Conservation (phyloP, 257 asterid genomes). For the Lithospermum erythrorhizon region DNA sequence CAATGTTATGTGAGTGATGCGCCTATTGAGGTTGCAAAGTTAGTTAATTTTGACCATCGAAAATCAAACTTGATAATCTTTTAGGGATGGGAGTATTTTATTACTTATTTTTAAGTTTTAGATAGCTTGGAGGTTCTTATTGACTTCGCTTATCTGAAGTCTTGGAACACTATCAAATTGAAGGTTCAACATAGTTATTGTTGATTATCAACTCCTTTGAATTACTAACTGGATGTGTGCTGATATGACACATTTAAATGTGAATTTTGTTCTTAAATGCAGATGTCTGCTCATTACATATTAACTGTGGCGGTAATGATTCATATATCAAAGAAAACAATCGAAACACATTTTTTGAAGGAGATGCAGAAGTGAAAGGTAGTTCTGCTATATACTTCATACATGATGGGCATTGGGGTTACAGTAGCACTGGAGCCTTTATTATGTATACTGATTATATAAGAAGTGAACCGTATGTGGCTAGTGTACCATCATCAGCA, state of each 20-base stretch:
- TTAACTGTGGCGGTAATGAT: constrained; percentile 74
- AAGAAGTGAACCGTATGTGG: background rate
- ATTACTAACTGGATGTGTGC: background rate
- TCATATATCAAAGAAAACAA: constrained; percentile 29
- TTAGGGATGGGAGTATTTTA: too few species aligned
- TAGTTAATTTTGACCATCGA: too few species aligned
- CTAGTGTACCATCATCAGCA: constrained; percentile 3
- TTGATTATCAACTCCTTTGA: background rate
- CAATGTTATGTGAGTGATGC: too few species aligned
- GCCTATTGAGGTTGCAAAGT: too few species aligned
- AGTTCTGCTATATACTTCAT: constrained; percentile 12
- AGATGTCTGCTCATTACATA: constrained; percentile 72
- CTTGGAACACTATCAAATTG: too few species aligned
- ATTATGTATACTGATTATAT: background rate
- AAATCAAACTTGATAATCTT: too few species aligned
- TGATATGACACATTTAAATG: background rate
- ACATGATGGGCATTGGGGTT: constrained; percentile 11
- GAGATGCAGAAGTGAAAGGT: constrained; percentile 8
- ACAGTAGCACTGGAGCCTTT: constrained; percentile 23
- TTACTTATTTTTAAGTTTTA: too few species aligned
- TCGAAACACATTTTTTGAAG: constrained; percentile 12
- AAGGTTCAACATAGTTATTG: background rate
- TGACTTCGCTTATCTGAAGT: too few species aligned
- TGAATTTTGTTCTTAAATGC: constrained; percentile 4
- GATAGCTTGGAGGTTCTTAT: too few species aligned